Conservation (phyloP, 805 yeast genomes). For the Hanseniaspora hatyaiensis region DNA sequence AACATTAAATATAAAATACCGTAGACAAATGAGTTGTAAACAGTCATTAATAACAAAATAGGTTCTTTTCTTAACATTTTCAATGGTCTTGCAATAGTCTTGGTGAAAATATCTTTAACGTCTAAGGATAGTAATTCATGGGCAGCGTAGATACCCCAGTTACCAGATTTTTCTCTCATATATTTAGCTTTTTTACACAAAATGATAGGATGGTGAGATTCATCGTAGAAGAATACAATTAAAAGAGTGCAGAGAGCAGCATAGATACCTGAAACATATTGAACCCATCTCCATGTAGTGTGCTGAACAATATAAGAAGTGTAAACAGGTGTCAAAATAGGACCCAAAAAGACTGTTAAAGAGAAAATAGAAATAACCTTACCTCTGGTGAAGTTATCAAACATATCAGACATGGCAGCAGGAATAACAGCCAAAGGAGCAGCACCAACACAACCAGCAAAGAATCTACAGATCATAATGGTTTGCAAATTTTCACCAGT, state of each 20-base stretch:
- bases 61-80: constrained; percentile 60
- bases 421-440: constrained; percentile 80
- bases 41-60: constrained; percentile 51
- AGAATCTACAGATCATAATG: constrained; percentile 62
- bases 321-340: constrained; percentile 69
- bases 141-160: constrained; percentile 73
- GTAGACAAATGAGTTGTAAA: constrained; percentile 68
- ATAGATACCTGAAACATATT: constrained; percentile 57
- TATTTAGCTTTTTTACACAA: constrained; percentile 49
- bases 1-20: constrained; percentile 66
- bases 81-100: constrained; percentile 58
- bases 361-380: constrained; percentile 61
- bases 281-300: constrained; percentile 78
- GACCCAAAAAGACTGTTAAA: constrained; percentile 66
- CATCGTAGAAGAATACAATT: constrained; percentile 38
- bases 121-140: constrained; percentile 53
- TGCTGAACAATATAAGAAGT: constrained; percentile 58
- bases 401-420: constrained; percentile 77
- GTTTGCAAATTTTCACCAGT: constrained; percentile 71
- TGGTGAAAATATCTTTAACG: constrained; percentile 47
- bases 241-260: constrained; percentile 32
- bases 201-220: constrained; percentile 63
- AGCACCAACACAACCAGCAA: constrained; percentile 72
- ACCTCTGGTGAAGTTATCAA: constrained; percentile 55
- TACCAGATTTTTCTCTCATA: constrained; percentile 57